Evolutionary conservation across 2,329 filamentous ascomycete genomes (phyloP).

Genomic region (Grosmannia clavigera): DNA sequence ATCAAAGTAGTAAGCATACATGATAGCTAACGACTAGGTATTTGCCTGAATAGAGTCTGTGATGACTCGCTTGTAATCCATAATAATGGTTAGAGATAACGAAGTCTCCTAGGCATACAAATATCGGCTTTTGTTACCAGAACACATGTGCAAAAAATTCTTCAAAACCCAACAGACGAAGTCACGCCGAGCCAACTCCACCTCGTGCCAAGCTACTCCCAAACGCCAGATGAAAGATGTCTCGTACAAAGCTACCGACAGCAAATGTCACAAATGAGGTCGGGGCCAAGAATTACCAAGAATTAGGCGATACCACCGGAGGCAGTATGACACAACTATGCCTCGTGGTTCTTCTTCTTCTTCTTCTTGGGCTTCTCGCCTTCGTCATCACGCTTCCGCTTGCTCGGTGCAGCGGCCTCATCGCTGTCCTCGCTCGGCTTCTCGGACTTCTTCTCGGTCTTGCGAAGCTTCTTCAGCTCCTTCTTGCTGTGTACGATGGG

Average conservation of each 20-base stretch:
- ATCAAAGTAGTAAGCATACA: neutral
- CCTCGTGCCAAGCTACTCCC: neutral
- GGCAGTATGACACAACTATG: neutral
- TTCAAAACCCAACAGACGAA: neutral
- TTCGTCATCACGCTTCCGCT: constrained; percentile 58
- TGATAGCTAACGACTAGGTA: neutral
- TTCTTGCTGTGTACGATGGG: constrained; percentile 48
- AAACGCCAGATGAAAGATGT: neutral
- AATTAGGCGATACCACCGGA: neutral
- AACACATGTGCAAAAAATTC: neutral
- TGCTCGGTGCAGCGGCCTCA: constrained; percentile 32
- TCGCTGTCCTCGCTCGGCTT: constrained; percentile 17
- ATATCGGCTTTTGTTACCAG: neutral
- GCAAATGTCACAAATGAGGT: constrained; percentile 3
- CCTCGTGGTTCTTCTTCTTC: constrained; percentile 26
- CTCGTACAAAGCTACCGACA: neutral
- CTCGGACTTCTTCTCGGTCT: constrained; percentile 16
- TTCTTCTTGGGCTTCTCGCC: constrained; percentile 45
- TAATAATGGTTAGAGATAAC: neutral
- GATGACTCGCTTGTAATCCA: neutral
- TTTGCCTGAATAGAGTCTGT: neutral
- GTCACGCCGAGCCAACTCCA: neutral
- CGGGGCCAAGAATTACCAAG: neutral
- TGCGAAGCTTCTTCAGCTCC: constrained; percentile 23
- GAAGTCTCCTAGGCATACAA: neutral